A percentile compares a stretch with the other conserved stretches of the same genome.
Conservation (phyloP, 148 eudicot genomes). For the Vaccinium vitisidaea region DNA sequence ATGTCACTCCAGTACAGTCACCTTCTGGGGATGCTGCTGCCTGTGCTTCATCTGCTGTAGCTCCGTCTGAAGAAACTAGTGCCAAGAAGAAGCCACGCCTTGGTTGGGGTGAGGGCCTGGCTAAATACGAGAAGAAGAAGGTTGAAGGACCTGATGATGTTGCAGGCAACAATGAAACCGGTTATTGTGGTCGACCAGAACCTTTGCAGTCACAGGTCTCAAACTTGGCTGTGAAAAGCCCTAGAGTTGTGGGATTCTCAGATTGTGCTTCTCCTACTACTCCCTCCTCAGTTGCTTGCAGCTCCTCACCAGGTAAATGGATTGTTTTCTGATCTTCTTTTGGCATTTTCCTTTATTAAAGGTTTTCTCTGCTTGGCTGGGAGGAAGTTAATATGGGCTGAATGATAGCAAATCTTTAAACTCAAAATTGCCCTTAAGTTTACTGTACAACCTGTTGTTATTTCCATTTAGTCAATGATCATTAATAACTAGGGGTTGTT, state of each 20-base stretch:
- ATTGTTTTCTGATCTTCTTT: background rate
- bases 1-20: slow-evolving; percentile 39
- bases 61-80: slow-evolving; percentile 48
- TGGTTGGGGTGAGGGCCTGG: slow-evolving; percentile 96
- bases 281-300: slow-evolving; percentile 73
- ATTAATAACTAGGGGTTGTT: background rate
- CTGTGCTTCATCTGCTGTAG: slow-evolving; percentile 31
- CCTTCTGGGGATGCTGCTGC: slow-evolving; percentile 55
- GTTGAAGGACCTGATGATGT: slow-evolving; percentile 68
- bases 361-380: slow-evolving; percentile 8
- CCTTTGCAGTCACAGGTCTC: slow-evolving; percentile 33
- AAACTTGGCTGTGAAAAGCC: slow-evolving; percentile 55
- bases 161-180: slow-evolving; percentile 35
- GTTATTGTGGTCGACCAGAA: slow-evolving; percentile 33
- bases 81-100: slow-evolving; percentile 88
- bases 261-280: slow-evolving; percentile 86
- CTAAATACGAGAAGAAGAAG: slow-evolving; percentile 88
- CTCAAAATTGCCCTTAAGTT: background rate
- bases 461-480: background rate
- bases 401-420: background rate
- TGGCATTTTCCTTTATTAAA: background rate
- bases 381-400: background rate
- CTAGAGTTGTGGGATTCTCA: slow-evolving; percentile 43
- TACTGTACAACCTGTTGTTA: background rate
- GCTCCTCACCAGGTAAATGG: slow-evolving; percentile 78